Conservation (phyloP, 1,284 basidiomycete genomes). For the Trametes hirsuta region DNA sequence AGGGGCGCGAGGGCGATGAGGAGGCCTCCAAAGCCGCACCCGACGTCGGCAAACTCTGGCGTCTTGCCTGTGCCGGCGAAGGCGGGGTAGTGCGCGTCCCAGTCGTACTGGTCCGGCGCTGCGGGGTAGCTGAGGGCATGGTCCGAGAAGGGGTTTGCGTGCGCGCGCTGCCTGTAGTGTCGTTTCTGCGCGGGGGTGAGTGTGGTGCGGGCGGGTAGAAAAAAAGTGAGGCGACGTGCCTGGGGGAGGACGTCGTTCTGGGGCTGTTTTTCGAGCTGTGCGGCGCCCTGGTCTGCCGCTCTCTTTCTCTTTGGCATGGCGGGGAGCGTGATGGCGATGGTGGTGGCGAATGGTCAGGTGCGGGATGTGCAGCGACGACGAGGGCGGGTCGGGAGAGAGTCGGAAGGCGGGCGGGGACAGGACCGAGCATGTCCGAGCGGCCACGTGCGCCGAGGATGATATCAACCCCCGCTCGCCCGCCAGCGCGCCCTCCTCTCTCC, state of each 20-base stretch:
- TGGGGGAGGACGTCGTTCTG: conserved; percentile 39
- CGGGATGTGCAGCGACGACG: background rate
- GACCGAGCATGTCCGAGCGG: conserved; percentile 19
- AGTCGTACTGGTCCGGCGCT: conserved; percentile 83
- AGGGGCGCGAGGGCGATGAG: conserved; percentile 89
- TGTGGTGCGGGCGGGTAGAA: background rate
- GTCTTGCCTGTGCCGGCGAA: conserved; percentile 59
- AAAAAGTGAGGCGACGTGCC: conserved; percentile 27
- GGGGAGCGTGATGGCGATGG: background rate
- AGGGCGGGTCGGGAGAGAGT: conserved; percentile 14
- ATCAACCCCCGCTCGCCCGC: conserved; percentile 21
- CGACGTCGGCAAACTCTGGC: conserved; percentile 96
- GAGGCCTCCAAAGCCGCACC: conserved; percentile 97
- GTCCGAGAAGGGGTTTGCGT: conserved; percentile 98
- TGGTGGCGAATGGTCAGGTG: background rate
- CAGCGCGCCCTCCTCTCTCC: conserved; percentile 18
- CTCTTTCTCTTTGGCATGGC: conserved; percentile 57
- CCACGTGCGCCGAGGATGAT: conserved; percentile 30
- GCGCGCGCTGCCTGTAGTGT: conserved; percentile 95
- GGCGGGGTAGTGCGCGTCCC: conserved; percentile 85
- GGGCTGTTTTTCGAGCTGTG: conserved; percentile 1
- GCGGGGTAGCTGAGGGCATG: conserved; percentile 90
- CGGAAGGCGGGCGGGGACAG: conserved; percentile 20
- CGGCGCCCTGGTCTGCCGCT: conserved; percentile 2
- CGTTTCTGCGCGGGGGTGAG: conserved; percentile 68